Conservation (phyloP, 2,329 filamentous ascomycete genomes). For the Ophiocordyceps camponoti-saundersi region DNA sequence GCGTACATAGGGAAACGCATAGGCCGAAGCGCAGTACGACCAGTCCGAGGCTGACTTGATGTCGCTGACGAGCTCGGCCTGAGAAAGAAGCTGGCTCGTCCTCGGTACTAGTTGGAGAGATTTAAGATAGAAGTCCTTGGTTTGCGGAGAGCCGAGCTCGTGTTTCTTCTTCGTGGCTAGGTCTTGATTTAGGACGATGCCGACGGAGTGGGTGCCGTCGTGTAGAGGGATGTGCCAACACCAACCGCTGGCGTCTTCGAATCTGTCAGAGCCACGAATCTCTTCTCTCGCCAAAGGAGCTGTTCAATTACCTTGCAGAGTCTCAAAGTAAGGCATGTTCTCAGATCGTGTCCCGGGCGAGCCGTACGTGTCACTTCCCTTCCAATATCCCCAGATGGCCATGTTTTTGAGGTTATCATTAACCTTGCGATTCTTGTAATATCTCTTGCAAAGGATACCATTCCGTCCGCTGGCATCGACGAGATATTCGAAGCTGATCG, state of each 20-base stretch:
- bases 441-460: slow-evolving; percentile 28
- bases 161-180: too few species aligned
- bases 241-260: slow-evolving; percentile 28
- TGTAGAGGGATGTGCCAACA: slow-evolving; percentile 32
- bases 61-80: slow-evolving; percentile 15
- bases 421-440: slow-evolving; percentile 27
- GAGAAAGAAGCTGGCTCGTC: slow-evolving; percentile 11
- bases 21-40: slow-evolving; percentile 26
- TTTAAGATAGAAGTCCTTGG: slow-evolving; percentile 21
- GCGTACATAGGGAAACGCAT: slow-evolving; percentile 20
- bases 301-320: slow-evolving; percentile 16
- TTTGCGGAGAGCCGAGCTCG: slow-evolving; percentile 18
- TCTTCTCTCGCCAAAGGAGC: slow-evolving; percentile 6
- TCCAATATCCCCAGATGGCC: slow-evolving; percentile 27
- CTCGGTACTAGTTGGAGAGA: slow-evolving; percentile 15
- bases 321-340: background rate
- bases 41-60: slow-evolving; percentile 26
- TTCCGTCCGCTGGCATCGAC: slow-evolving; percentile 28
- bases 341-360: too few species aligned
- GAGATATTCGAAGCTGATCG: slow-evolving; percentile 28
- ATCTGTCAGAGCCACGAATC: too few species aligned
- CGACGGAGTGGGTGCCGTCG: slow-evolving; percentile 24
- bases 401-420: slow-evolving; percentile 31
- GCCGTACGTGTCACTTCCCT: too few species aligned
- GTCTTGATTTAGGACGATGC: slow-evolving; percentile 21